A percentile compares a stretch with the other conserved stretches of the same genome.
These are phyloP conservation scores for Fusarium nanum DNA, from an alignment of 2,329 filamentous ascomycete species.

Conservation along the genomic window DNA sequence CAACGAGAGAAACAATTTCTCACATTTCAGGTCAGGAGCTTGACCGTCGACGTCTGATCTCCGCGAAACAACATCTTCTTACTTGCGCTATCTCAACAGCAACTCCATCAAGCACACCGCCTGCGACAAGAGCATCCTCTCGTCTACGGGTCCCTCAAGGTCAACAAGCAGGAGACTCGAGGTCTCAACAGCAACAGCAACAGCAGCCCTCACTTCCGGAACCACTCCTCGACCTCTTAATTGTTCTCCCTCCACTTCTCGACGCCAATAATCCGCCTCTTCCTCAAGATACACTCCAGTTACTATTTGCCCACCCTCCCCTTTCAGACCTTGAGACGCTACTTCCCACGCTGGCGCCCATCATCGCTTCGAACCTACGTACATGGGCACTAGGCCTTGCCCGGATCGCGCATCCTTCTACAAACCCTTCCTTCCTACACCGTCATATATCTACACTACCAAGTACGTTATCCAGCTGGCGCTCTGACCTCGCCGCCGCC, in stretches of 20 bases:
- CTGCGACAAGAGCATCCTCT: conserved; percentile 45
- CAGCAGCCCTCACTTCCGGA: conserved; percentile 50
- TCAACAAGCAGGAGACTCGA: conserved; percentile 40
- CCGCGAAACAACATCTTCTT: conserved; percentile 64
- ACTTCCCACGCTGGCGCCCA: conserved; percentile 59
- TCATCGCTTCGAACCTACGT: conserved; percentile 64
- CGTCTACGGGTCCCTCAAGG: conserved; percentile 33
- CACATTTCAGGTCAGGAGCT: conserved; percentile 57
- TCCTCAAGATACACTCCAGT: conserved; percentile 50
- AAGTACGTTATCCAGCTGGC: conserved; percentile 53
- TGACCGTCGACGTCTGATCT: conserved; percentile 59
- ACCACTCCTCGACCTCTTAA: conserved; percentile 64
- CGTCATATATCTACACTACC: conserved; percentile 65
- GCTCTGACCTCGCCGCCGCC: conserved; percentile 47
- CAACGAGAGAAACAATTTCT: not conserved
- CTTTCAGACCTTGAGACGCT: conserved; percentile 60
- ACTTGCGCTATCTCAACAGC: conserved; percentile 61
- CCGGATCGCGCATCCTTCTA: conserved; percentile 61
- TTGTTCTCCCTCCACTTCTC: conserved; percentile 65
- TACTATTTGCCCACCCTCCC: conserved; percentile 63
- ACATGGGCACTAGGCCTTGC: conserved; percentile 61
- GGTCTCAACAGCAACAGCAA: conserved; percentile 26
- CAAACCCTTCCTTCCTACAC: conserved; percentile 68
- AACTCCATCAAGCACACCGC: conserved; percentile 48
- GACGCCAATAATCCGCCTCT: conserved; percentile 51